Conservation (phyloP, 2,329 filamentous ascomycete species). For the Xylaria sp. region DNA sequence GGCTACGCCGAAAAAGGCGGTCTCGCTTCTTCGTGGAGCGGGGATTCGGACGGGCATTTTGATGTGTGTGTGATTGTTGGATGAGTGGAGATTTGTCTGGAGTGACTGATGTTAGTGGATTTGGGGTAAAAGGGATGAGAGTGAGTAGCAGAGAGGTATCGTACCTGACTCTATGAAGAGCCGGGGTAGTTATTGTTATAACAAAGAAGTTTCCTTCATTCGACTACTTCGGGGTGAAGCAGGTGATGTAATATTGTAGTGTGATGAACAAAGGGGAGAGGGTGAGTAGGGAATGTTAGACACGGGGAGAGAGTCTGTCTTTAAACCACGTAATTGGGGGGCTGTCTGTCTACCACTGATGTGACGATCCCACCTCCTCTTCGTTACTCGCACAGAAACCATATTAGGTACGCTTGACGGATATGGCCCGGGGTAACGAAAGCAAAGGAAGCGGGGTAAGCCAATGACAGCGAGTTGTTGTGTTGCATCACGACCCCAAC, state of each 20-base stretch:
- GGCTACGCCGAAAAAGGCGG: constrained; percentile 64
- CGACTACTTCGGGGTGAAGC: constrained; percentile 25
- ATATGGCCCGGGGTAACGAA: constrained; percentile 39
- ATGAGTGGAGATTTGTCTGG: constrained; percentile 35
- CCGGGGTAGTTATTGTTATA: constrained; percentile 32
- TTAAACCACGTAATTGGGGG: constrained; percentile 30
- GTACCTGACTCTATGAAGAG: constrained; percentile 38
- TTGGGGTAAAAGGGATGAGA: constrained; percentile 3
- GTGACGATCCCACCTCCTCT: constrained; percentile 21
- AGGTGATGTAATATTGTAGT: constrained; percentile 28
- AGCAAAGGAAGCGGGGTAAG: constrained; percentile 48
- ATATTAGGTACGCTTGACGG: constrained; percentile 19
- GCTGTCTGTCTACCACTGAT: not conserved
- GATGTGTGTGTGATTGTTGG: constrained; percentile 37
- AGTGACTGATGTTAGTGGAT: constrained; percentile 26
- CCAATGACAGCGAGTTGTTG: constrained; percentile 42
- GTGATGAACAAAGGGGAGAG: constrained; percentile 27
- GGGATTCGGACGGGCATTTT: constrained; percentile 66
- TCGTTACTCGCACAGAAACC: constrained; percentile 2
- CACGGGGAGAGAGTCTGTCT: constrained; percentile 20
- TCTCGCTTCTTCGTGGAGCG: constrained; percentile 60
- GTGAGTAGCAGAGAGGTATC: constrained; percentile 6
- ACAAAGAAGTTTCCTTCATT: constrained; percentile 33
- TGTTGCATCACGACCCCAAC: constrained; percentile 41
- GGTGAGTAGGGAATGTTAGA: not conserved